phyloP scores from a whole-genome alignment of 768 basidiomycete species.

The Artomyces pyxidatus region DNA sequence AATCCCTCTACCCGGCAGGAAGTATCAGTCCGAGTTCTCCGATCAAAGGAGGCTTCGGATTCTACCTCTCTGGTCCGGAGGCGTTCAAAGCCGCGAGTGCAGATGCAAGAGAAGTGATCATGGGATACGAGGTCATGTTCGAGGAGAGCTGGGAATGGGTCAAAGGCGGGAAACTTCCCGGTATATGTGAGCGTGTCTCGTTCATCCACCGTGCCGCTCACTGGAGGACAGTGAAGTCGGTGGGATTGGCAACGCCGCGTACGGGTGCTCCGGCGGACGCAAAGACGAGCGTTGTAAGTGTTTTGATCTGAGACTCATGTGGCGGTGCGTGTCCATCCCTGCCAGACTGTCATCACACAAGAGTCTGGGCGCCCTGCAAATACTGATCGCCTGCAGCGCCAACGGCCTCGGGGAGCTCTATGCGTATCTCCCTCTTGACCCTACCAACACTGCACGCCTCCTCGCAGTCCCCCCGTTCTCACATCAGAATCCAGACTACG shows the following conservation, averaged over 20 bases:
- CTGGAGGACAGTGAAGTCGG: slow-evolving; percentile 33
- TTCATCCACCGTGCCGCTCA: background rate
- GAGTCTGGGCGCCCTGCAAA: background rate
- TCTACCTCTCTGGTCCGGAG: slow-evolving; percentile 53
- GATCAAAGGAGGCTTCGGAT: slow-evolving; percentile 58
- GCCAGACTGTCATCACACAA: background rate
- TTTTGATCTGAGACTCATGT: slow-evolving; percentile 68
- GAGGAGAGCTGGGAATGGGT: slow-evolving; percentile 54
- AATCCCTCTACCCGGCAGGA: slow-evolving; percentile 51
- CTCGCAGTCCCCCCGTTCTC: slow-evolving; percentile 41
- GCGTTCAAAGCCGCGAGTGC: slow-evolving; percentile 27
- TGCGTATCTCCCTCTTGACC: slow-evolving; percentile 52
- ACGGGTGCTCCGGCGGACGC: slow-evolving; percentile 62
- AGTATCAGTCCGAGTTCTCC: slow-evolving; percentile 48
- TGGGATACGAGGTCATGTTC: slow-evolving; percentile 64
- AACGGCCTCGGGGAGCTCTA: slow-evolving; percentile 58
- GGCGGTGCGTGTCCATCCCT: slow-evolving; percentile 43
- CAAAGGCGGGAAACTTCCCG: slow-evolving; percentile 75
- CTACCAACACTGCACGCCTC: slow-evolving; percentile 34
- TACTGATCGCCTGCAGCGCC: slow-evolving; percentile 27
- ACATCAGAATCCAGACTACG: slow-evolving; percentile 47
- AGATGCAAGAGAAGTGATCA: slow-evolving; percentile 43
- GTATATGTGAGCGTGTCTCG: slow-evolving; percentile 46
- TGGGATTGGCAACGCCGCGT: slow-evolving; percentile 47
- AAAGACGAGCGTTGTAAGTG: slow-evolving; percentile 54